Conservation (phyloP, 2,329 filamentous ascomycete species). For the Colletotrichum graminicola region DNA sequence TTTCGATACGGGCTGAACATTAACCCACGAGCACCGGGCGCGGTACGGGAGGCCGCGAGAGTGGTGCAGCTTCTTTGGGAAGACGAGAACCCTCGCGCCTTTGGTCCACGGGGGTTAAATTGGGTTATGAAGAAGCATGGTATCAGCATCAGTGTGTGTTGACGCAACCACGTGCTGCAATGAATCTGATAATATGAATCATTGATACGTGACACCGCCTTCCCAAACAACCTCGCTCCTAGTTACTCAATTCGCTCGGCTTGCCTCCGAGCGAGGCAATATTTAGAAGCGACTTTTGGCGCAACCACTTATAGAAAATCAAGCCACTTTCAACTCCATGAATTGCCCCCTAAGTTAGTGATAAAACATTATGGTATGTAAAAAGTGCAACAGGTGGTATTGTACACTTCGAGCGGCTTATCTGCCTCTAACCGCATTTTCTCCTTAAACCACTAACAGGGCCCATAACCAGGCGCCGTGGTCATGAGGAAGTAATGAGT, state of each 20-base stretch:
- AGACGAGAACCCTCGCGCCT: conserved; percentile 10
- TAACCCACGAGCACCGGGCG: background rate
- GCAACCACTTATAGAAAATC: no score
- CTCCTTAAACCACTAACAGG: background rate
- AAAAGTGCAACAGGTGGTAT: background rate
- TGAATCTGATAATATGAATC: background rate
- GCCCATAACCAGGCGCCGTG: background rate
- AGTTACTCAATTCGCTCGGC: no score
- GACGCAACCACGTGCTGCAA: background rate
- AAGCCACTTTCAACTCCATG: no score
- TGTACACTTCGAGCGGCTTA: background rate
- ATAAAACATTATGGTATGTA: no score
- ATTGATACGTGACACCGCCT: no score
- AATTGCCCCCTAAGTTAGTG: no score
- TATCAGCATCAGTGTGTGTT: conserved; percentile 14
- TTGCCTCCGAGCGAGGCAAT: no score
- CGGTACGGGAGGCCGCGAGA: background rate
- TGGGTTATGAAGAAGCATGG: conserved; percentile 23
- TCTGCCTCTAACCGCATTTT: background rate
- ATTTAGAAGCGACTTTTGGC: no score
- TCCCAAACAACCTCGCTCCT: no score
- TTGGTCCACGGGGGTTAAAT: background rate
- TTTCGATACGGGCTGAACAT: background rate
- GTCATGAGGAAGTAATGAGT: background rate
- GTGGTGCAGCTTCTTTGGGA: conserved; percentile 8